phyloP scores from a whole-genome alignment of 345 rosid genomes.

The Salix brachista region DNA sequence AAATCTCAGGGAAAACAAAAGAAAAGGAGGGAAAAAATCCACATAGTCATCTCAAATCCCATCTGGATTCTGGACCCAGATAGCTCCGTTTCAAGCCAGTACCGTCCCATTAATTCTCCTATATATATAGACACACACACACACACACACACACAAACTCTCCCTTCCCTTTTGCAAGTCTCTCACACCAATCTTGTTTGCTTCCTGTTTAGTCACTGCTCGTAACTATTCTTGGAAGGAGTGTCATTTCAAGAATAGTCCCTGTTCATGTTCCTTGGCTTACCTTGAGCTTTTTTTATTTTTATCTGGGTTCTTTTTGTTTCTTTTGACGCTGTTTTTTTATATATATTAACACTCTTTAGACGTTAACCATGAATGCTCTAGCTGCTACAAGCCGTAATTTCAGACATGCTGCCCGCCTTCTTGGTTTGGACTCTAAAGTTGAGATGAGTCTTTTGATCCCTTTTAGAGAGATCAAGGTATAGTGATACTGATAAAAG shows the following conservation, averaged over 20 bases:
- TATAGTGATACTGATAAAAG: neutral
- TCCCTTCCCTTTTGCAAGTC: neutral
- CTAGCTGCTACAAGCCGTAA: slow-evolving; percentile 91
- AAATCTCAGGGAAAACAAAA: neutral
- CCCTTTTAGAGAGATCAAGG: slow-evolving; percentile 98
- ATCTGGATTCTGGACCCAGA: neutral
- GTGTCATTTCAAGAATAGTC: neutral
- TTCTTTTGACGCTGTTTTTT: neutral
- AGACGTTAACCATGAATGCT: slow-evolving; percentile 64
- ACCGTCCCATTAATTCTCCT: neutral
- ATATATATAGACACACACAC: neutral
- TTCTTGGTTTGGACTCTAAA: slow-evolving; percentile 90
- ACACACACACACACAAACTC: too few relatives aligned
- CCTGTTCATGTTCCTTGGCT: neutral
- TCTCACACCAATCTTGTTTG: neutral
- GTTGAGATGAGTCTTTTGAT: slow-evolving; percentile 80
- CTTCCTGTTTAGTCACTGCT: neutral
- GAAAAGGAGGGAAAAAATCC: neutral
- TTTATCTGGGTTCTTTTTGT: neutral
- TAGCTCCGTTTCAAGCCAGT: neutral
- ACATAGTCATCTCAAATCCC: neutral
- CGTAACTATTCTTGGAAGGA: neutral
- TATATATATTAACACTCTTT: neutral
- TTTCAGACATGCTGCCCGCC: slow-evolving; percentile 78
- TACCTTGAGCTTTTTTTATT: neutral